Evolutionary conservation across 805 yeast genomes (phyloP), one percentile per base, ranked within the genome.

Genomic region (Vanderwaltozyma tropicalis): DNA sequence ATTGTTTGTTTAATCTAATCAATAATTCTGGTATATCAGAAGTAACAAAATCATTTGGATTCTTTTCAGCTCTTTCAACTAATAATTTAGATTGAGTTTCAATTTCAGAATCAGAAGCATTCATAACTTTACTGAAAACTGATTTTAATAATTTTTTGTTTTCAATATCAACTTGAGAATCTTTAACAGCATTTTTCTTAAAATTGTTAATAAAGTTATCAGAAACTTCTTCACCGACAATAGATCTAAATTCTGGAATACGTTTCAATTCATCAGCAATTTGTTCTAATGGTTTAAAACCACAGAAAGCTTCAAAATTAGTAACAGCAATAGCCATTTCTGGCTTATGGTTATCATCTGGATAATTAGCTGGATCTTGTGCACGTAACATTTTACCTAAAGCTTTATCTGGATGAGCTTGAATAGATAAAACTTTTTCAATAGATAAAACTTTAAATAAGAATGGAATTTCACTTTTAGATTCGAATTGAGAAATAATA

Each of bases 251-350:
- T 63, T 89, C 96, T 3, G 94, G 89, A 35, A 92, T 74, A 12
- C 73, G 72, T 41, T 69, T 55, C 52, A 92, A 70, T 44, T 84
- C 77, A 32, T 67, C 67, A 34, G 79, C 79, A 48, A 92, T 72
- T 63, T 87, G 81, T 26, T 68, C 71, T 53, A 88, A 72, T 16
- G 98, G 98, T 58, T 92, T 80, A 69, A 92, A 92, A 0, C 98
- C 98, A 64, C 98, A 92, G 65, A 92, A 89, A 0, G 96, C 97
- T 67, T 92, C 97, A 53, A 92, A 92, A 43, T 76, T 84, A 17
- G 97, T 88, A 38, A 92, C 78, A 8, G 98, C 98, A 55, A 92
- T 76, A 35, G 98, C 97, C 98, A 92, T 92, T 63, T 92, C 98
- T n/a, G 98, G 98, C 68, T 92, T 92, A 66, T 92, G 98, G 68